Percentiles rank a stretch among this genome's conserved stretches.
Evolutionary conservation across 768 basidiomycete species (phyloP).

Genomic region (Leccinum boreale): DNA sequence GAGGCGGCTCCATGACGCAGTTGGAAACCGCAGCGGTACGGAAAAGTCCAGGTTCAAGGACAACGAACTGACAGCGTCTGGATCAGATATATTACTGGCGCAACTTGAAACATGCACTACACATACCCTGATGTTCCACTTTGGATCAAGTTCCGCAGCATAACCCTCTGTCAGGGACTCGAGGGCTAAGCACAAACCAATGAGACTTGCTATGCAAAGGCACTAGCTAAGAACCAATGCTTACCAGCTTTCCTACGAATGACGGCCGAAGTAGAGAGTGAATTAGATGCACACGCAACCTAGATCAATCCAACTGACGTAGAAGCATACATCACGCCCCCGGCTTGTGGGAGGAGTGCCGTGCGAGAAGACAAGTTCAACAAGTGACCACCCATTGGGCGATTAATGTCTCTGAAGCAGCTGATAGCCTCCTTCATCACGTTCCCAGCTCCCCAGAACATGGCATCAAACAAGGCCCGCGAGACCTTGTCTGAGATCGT

Average conservation of each 20-base stretch:
- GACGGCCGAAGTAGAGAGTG: background rate
- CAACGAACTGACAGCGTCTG: conserved; percentile 11
- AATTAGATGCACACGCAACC: background rate
- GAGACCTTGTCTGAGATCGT: conserved; percentile 78
- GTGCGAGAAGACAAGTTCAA: conserved; percentile 33
- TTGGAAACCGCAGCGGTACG: conserved; percentile 19
- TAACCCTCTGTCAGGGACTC: conserved; percentile 32
- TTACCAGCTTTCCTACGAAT: conserved; percentile 18
- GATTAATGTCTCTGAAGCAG: conserved; percentile 37
- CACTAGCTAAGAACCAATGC: background rate
- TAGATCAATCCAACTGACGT: conserved; percentile 18
- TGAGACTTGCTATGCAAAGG: background rate
- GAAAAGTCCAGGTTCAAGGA: conserved; percentile 24
- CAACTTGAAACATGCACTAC: background rate
- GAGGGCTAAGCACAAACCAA: conserved; percentile 22
- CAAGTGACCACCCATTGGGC: conserved; percentile 32
- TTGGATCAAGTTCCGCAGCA: conserved; percentile 32
- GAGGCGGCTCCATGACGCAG: conserved; percentile 9
- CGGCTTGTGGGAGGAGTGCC: conserved; percentile 22
- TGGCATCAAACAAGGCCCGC: conserved; percentile 49
- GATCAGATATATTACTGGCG: background rate
- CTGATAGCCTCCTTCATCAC: conserved; percentile 33
- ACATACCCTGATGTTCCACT: conserved; percentile 35
- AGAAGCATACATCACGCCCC: conserved; percentile 23
- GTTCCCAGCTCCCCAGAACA: conserved; percentile 32